phyloP scores from a whole-genome alignment of 1,284 basidiomycete species.

The Apiotrichum porosum region DNA sequence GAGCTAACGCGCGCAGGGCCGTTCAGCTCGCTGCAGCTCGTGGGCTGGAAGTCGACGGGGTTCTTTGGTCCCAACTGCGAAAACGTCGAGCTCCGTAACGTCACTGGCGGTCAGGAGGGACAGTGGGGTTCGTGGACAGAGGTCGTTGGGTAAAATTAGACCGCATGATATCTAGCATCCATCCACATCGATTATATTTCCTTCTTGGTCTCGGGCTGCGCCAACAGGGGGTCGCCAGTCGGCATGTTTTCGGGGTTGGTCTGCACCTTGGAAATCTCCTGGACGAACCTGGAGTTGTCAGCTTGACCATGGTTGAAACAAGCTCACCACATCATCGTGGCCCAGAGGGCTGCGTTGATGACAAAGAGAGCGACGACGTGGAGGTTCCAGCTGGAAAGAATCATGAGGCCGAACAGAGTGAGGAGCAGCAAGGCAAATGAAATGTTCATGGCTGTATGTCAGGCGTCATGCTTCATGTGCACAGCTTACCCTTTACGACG shows the following conservation, averaged over 20 bases:
- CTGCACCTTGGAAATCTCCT: conserved; percentile 40
- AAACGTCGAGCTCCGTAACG: conserved; percentile 45
- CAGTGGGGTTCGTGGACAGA: conserved; percentile 43
- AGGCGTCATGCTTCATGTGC: conserved; percentile 1
- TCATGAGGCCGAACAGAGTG: conserved; percentile 37
- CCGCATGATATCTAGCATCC: conserved; percentile 1
- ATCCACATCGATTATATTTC: conserved; percentile 20
- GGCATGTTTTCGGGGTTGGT: conserved; percentile 42
- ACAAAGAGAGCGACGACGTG: conserved; percentile 40
- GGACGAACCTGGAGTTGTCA: conserved; percentile 37
- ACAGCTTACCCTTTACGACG: conserved; percentile 39
- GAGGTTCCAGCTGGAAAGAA: conserved; percentile 41
- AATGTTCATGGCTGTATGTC: conserved; percentile 43
- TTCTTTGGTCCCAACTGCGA: conserved; percentile 47
- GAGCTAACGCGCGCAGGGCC: conserved; percentile 34
- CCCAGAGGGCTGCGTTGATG: conserved; percentile 37
- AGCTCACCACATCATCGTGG: conserved; percentile 42
- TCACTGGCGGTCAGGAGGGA: conserved; percentile 16
- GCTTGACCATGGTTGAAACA: not conserved
- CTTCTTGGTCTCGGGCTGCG: conserved; percentile 25
- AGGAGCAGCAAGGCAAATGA: conserved; percentile 45
- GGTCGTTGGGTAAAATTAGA: conserved; percentile 21
- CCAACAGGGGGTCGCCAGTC: conserved; percentile 5
- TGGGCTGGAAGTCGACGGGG: conserved; percentile 43
- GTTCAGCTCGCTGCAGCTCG: conserved; percentile 37